These are phyloP conservation scores for Claviceps sp. DNA, from an alignment of 2,329 filamentous ascomycete genomes.

Conservation along the genomic window DNA sequence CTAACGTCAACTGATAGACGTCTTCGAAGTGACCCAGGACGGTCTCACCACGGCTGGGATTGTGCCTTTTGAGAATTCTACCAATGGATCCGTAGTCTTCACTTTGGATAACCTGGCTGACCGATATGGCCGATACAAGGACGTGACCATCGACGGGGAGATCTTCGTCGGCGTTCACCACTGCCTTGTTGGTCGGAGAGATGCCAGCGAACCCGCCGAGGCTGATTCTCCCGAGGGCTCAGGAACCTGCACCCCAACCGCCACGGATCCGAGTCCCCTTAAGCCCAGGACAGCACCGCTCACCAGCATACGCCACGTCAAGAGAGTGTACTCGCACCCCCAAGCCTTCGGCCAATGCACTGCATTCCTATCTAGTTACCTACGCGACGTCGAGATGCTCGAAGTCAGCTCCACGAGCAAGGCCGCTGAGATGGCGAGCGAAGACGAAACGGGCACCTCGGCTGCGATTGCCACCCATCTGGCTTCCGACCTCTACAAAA, in stretches of 20 bases:
- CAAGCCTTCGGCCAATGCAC: constrained; percentile 92
- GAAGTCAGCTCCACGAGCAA: constrained; percentile 78
- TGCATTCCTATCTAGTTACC: constrained; percentile 53
- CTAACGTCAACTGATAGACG: constrained; percentile 35
- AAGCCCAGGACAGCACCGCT: constrained; percentile 35
- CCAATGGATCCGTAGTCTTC: constrained; percentile 82
- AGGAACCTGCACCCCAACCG: constrained; percentile 37
- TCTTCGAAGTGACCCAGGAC: constrained; percentile 66
- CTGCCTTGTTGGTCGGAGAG: constrained; percentile 55
- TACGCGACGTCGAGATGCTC: constrained; percentile 63
- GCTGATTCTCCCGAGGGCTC: constrained; percentile 21
- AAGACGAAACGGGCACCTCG: constrained; percentile 41
- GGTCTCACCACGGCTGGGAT: constrained; percentile 57
- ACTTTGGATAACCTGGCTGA: constrained; percentile 85
- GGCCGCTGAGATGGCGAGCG: constrained; percentile 63
- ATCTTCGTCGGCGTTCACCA: constrained; percentile 81
- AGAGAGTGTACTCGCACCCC: constrained; percentile 78
- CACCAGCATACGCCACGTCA: constrained; percentile 45
- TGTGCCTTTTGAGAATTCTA: constrained; percentile 91
- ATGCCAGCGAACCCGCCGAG: constrained; percentile 14
- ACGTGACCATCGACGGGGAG: constrained; percentile 69
- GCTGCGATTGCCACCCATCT: constrained; percentile 69
- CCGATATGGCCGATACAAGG: constrained; percentile 45
- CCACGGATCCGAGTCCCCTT: constrained; percentile 27
- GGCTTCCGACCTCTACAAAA: constrained; percentile 53